phyloP scores from a whole-genome alignment of 176 grass and related monocot genomes.

The Saccharum officinarum region DNA sequence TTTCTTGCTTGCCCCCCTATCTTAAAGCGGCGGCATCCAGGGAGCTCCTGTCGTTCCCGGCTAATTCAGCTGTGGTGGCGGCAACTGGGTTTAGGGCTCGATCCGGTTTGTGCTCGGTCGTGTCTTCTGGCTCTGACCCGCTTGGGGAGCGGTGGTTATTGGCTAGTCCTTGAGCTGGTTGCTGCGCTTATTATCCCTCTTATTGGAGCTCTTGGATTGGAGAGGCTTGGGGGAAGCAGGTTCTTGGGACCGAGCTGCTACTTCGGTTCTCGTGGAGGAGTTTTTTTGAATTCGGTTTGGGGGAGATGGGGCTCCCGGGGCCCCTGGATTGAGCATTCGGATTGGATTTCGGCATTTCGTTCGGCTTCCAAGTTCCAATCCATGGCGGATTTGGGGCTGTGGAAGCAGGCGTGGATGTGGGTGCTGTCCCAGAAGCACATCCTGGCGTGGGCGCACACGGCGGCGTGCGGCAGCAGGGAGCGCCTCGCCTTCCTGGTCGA shows the following conservation, averaged over 20 bases:
- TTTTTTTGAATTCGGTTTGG: conserved; percentile 6
- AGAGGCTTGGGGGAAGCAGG: neutral
- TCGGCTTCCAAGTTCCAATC: neutral
- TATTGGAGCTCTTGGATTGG: conserved; percentile 37
- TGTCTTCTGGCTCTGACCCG: neutral
- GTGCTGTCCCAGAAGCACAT: conserved; percentile 77
- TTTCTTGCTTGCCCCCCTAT: neutral
- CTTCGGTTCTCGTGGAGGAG: neutral
- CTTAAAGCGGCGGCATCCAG: neutral
- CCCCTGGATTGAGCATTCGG: conserved; percentile 3
- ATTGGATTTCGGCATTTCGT: neutral
- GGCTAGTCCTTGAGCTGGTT: conserved; percentile 38
- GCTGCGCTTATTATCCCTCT: neutral
- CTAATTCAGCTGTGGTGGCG: conserved; percentile 12
- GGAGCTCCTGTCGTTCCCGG: neutral
- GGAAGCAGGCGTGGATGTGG: conserved; percentile 94
- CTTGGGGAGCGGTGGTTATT: neutral
- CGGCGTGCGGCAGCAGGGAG: conserved; percentile 44
- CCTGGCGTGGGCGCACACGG: conserved; percentile 52
- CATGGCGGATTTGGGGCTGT: conserved; percentile 83
- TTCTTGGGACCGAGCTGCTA: conserved; percentile 1
- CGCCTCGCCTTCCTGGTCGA: conserved; percentile 72
- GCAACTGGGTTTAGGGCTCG: conserved; percentile 15
- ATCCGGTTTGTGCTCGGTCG: conserved; percentile 15
- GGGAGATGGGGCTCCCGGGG: conserved; percentile 11